Conservation (phyloP, 139 green algal genomes). For the Chlamydomonas sphaeroides region DNA sequence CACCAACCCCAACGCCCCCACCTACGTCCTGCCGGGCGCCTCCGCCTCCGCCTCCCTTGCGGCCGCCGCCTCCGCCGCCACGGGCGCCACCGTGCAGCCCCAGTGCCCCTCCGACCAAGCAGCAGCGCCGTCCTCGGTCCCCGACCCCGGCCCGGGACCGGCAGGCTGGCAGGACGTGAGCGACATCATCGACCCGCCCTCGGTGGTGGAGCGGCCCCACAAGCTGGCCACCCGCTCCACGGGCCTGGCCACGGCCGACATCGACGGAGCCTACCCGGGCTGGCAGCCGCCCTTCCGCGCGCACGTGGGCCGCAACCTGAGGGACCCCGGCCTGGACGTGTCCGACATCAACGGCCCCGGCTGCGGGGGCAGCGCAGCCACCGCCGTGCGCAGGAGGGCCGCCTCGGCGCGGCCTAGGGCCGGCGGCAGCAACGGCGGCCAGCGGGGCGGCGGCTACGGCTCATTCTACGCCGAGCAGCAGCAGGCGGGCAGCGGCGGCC, state of each 20-base stretch:
- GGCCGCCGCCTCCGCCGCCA: too few relatives aligned
- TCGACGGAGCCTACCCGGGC: conserved; percentile 32
- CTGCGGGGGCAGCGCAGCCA: not conserved
- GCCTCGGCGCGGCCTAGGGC: not conserved
- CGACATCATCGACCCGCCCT: conserved; percentile 10
- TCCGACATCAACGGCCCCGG: not conserved
- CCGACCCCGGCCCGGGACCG: too few relatives aligned
- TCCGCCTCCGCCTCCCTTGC: not conserved
- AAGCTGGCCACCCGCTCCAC: not conserved
- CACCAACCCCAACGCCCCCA: conserved; percentile 43
- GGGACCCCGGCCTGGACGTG: conserved; percentile 48
- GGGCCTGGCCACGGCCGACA: conserved; percentile 13
- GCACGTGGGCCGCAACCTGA: conserved; percentile 40
- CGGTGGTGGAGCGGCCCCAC: not conserved
- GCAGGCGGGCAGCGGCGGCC: not conserved
- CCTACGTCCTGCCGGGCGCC: conserved; percentile 32
- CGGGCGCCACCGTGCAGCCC: not conserved
- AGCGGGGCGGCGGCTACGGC: not conserved
- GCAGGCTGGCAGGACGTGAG: not conserved
- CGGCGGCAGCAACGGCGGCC: not conserved
- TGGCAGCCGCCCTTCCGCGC: conserved; percentile 47
- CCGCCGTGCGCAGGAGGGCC: not conserved
- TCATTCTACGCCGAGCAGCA: not conserved
- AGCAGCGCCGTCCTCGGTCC: too few relatives aligned
- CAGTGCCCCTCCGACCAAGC: too few relatives aligned